Evolutionary conservation across 179 eudicot species (phyloP), one percentile per base, ranked within the genome.

Genomic region (Camellia oleifera): DNA sequence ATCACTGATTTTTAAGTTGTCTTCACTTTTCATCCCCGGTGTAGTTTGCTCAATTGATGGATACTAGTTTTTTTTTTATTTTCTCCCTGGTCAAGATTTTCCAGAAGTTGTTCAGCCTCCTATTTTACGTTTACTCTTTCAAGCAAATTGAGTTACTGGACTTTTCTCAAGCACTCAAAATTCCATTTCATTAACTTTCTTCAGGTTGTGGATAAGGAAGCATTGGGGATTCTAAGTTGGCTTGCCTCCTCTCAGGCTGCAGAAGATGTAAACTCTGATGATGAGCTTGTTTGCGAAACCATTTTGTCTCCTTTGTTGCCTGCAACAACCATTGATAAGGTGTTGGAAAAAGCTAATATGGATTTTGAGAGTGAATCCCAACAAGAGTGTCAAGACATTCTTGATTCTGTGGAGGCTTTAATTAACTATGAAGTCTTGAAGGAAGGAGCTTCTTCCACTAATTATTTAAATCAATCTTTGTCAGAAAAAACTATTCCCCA

Each of bases 241-340:
- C 92, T 97, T 80, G 99, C 98, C 69, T 94, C 97, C 78, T 93
- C 99, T 83, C 98, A 91, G 86, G 97, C 97, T 79, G 92, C 85
- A 23, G 95, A 91, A 80, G 95, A 97, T 82, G 85, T 93, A 82
- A 89, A 92, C 82, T 92, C 99, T 7, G 99, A 93, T 83, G 99
- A 93, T 70, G 98, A 97, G 81, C 94, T 93, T 83, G 89, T 81
- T 61, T 85, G 82, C 60, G 95, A 88, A 69, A 86, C 87, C 62
- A 91, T 94, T 82, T 76, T 94, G 78, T 89, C 88, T 85, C 97
- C 97, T 62, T 81, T 97, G 81, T 72, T 97, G 50, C 98, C 98
- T 69, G 86, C 86, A 62, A 86, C 91, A 81, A 85, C 86, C 48
- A 84, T 97, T 80, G 84, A 86, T 78, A 85, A 87, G 83, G 97